A percentile compares a stretch with the other conserved stretches of the same genome.
Evolutionary conservation across 139 green algal genomes (phyloP).

Genomic region (Chlamydomonas sp.): DNA sequence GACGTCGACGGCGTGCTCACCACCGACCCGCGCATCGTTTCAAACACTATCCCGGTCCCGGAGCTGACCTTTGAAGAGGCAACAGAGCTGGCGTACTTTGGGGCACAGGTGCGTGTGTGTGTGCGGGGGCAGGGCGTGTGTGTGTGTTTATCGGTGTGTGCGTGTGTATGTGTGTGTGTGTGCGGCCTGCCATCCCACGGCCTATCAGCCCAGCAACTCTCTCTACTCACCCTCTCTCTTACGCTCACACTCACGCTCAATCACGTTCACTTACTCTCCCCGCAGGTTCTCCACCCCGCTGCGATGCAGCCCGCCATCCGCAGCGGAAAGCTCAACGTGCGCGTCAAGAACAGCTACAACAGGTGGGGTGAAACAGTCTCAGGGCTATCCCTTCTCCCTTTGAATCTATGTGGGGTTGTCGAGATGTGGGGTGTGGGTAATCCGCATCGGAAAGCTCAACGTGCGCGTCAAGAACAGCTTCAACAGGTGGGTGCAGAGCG

Average conservation of each 20-base stretch:
- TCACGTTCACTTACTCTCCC: background rate
- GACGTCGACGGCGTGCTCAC: constrained; percentile 70
- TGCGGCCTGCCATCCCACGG: no score
- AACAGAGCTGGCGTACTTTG: constrained; percentile 96
- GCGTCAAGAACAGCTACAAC: constrained; percentile 99
- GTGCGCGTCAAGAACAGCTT: constrained; percentile 99
- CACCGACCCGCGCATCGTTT: constrained; percentile 79
- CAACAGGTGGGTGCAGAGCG: no score
- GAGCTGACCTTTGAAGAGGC: constrained; percentile 97
- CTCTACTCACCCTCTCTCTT: no score
- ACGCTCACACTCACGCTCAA: background rate
- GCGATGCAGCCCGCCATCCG: constrained; percentile 89
- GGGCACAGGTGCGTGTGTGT: constrained; percentile 54
- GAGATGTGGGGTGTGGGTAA: no score
- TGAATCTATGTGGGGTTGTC: background rate
- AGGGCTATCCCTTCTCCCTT: no score
- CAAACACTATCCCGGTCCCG: constrained; percentile 63
- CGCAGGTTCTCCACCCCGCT: constrained; percentile 89
- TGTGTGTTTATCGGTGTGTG: no score
- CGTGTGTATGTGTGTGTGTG: no score
- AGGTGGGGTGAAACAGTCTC: constrained; percentile 29
- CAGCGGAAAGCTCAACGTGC: constrained; percentile 62
- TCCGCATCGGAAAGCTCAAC: constrained; percentile 51
- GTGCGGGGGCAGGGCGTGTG: background rate
- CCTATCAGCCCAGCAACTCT: no score